These are phyloP conservation scores for Dorcoceras hygrometricum DNA, from an alignment of 257 asterid species.

Conservation along the genomic window DNA sequence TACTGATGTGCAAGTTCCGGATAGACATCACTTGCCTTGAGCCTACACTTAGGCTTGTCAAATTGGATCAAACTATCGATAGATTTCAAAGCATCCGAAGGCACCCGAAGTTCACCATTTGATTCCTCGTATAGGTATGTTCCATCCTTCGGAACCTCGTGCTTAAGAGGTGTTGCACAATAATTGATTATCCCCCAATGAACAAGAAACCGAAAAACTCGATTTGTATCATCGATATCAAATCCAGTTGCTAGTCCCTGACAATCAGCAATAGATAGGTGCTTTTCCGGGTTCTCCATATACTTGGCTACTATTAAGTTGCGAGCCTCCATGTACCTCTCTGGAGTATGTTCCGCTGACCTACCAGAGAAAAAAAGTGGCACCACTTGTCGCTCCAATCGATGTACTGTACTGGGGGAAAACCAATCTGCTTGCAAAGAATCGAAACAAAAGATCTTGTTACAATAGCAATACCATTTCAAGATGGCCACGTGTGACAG, in stretches of 20 bases:
- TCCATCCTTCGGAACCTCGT: slow-evolving; percentile 53
- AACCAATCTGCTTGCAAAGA: slow-evolving; percentile 77
- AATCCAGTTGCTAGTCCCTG: slow-evolving; percentile 59
- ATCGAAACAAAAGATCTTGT: slow-evolving; percentile 15
- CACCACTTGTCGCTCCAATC: slow-evolving; percentile 99
- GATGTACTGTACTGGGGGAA: slow-evolving; percentile 88
- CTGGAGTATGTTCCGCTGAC: slow-evolving; percentile 84
- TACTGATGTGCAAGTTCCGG: slow-evolving; percentile 57
- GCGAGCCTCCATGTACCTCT: slow-evolving; percentile 86
- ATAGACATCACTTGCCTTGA: slow-evolving; percentile 74
- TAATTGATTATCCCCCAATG: slow-evolving; percentile 97
- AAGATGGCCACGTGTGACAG: neutral
- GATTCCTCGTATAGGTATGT: slow-evolving; percentile 66
- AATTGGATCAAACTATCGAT: slow-evolving; percentile 87
- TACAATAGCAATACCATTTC: slow-evolving; percentile 9
- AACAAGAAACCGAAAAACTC: slow-evolving; percentile 87
- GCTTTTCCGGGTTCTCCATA: slow-evolving; percentile 83
- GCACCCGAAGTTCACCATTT: slow-evolving; percentile 76
- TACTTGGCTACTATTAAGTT: slow-evolving; percentile 82
- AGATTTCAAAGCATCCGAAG: slow-evolving; percentile 81
- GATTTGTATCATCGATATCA: slow-evolving; percentile 64
- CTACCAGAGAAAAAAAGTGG: slow-evolving; percentile 98
- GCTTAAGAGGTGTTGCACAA: slow-evolving; percentile 63
- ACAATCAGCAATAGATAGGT: slow-evolving; percentile 66
- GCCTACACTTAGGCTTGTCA: slow-evolving; percentile 83